Evolutionary conservation across 2,329 filamentous ascomycete species (phyloP).

Genomic region (Penicillium sp.): DNA sequence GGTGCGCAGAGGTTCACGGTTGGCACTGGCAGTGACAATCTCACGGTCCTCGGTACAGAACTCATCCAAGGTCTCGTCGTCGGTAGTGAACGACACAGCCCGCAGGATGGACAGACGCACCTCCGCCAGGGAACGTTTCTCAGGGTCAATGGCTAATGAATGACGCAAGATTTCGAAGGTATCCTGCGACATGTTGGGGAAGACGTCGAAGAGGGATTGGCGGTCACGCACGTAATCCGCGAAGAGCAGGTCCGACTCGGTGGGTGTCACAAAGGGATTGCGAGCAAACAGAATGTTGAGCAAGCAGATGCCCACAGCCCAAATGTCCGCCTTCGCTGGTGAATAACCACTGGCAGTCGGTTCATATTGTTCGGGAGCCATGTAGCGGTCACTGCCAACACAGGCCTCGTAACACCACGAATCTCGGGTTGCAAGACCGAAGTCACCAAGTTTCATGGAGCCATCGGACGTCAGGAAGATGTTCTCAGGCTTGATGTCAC

Average conservation of each 20-base stretch:
- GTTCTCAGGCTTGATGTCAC: slow-evolving; percentile 99
- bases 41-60: slow-evolving; percentile 82
- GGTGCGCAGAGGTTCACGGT: slow-evolving; percentile 90
- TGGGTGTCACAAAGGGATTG: slow-evolving; percentile 90
- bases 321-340: slow-evolving; percentile 87
- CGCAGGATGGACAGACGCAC: slow-evolving; percentile 73
- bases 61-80: slow-evolving; percentile 85
- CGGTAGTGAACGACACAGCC: slow-evolving; percentile 84
- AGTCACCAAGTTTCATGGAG: slow-evolving; percentile 93
- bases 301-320: slow-evolving; percentile 94
- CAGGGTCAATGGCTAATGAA: slow-evolving; percentile 85
- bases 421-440: slow-evolving; percentile 85
- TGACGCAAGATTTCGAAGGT: slow-evolving; percentile 90
- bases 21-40: slow-evolving; percentile 70
- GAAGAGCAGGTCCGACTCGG: slow-evolving; percentile 85
- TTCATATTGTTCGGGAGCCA: slow-evolving; percentile 98
- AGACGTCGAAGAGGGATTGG: slow-evolving; percentile 95
- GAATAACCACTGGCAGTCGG: slow-evolving; percentile 82
- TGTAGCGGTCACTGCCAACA: slow-evolving; percentile 96
- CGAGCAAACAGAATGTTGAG: slow-evolving; percentile 95
- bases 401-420: slow-evolving; percentile 87
- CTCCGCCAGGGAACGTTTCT: slow-evolving; percentile 74
- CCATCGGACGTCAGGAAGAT: slow-evolving; percentile 87
- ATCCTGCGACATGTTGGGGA: slow-evolving; percentile 97
- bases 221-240: slow-evolving; percentile 89